Base-by-base conservation (phyloP, 345 rosid species). In the Acer negundo region DNA sequence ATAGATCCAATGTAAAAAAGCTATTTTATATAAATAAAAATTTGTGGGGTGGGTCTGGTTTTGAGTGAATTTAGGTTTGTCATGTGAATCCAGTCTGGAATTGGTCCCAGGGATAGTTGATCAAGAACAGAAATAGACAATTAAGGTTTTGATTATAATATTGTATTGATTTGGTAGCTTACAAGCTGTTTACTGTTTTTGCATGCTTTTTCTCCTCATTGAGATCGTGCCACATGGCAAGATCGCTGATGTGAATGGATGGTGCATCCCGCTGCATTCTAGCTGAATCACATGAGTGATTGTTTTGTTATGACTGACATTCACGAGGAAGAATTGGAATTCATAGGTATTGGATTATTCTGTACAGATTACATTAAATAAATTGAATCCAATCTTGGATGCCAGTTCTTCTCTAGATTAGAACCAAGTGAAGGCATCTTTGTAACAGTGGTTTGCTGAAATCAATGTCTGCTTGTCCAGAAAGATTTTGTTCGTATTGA, bases 41-140 rank as follows among this genome's bases (percentile, higher is more conserved):
- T 3, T 31, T 31, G 38, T 31, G 38, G 38, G 38, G 38, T 31
- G 38, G 22, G 10, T 55, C 62, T 19, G 23, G 6, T 31, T 56
- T 49, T 12, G 55, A 49, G 55, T 49, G 55, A 49, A 20, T 20
- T 6, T 55, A 59, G 51, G 74, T 19, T 40, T 73, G 78, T 49
- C 82, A 79, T 68, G 82, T 79, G 82, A 75, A 64, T n/a, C 63
- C 59, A 77, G 72, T 51, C 47, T 40, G 84, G n/a, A 31, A 58
- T 28, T 47, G 11, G 69, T 78, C 81, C 74, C 73, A 31, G 81
- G 63, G 76, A 67, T 40, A 40, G 70, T 0, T 49, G 22, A 31
- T 13, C 55, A 22, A 55, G 58, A 40, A 23, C 20, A 46, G 49
- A 9, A 62, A 69, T 72, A 55, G 8, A 16, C 65, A 31, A 72